Base-by-base conservation (phyloP, 768 basidiomycete genomes). In the Porphyrellus cyaneotinctus region DNA sequence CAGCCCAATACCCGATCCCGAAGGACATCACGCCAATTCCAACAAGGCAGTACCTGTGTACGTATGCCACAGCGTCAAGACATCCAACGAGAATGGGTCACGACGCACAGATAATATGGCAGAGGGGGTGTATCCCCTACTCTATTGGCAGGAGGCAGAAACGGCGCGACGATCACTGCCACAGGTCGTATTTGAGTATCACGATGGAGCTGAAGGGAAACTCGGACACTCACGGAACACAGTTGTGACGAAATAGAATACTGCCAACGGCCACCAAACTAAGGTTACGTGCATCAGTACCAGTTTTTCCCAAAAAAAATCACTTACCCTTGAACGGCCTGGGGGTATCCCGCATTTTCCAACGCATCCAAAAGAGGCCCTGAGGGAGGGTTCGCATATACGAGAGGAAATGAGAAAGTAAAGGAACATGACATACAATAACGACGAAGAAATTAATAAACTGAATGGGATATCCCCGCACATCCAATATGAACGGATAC, bases 61-160 rank as follows among this genome's bases (percentile, higher is more conserved):
- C n/a, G n/a, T 9, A 9, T 28, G 9, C 26, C 26, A 28, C 9
- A 9, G 9, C 26, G 9, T 28, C 26, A 28, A 9, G 26, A 28
- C 9, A 9, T 28, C 26, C 26, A 9, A 28, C 26, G 26, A 4
- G 4, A 28, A 28, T 28, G 26, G 26, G 13, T 12, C 39, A 9
- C n/a, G 15, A 54, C 57, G 14, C 52, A 77, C 74, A 84, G 57
- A 58, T 82, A 83, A 54, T 83, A 83, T 1, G 82, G 81, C n/a
- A 84, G 62, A 12, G 83, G 79, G 11, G 81, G 81, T 1, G 81
- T 82, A 57, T 84, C 81, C 14, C 83, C 83, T 1, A 80, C 73
- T 9, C 75, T 73, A 53, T 79, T 78, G 0, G 79, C 70, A 5
- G 83, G 83, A 20, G 60, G 75, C 2, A 84, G 39, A 70, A 81